Base-by-base conservation (phyloP, 129 eudicot species). In the Arctium lappa region DNA sequence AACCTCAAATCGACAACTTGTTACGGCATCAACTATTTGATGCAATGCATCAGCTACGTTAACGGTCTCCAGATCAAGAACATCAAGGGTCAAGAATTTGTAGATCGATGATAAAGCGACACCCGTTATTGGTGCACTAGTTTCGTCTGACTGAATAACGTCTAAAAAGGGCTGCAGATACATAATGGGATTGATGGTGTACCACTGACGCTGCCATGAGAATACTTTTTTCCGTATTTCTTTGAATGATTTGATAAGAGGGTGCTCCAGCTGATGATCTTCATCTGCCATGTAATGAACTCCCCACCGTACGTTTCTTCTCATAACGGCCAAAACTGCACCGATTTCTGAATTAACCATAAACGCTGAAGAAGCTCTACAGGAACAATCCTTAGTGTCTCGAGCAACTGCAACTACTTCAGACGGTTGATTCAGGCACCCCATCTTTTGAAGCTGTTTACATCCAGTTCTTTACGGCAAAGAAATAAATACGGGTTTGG, bases 221-320 rank as follows among this genome's bases (percentile, higher is more conserved):
- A 94, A 94, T 37, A 94, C 84, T 79, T 91, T 86, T 76, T 87
- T 92, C 10, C 98, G 84, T 82, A 94, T 74, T 73, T 87, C 85
- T 84, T 94, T 94, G 72, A 94, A 90, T 16, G 97, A 91, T 79
- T 87, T 94, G 15, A 94, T 91, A 72, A 92, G 92, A 40, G 93
- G 87, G 86, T 94, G 98, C 85, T 94, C 98, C 63, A 91, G 74
- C 75, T 94, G 98, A 81, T 94, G 98, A 81, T 94, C 97, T 76
- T 94, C 97, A 6, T 89, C 96, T 29, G 89, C 77, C 88, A 90
- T 91, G 87, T 91, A 92, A 73, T 91, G 94, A 86, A 91, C 92
- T 72, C 98, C 98, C 98, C 97, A 94, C 37, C 98, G 86, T 70
- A 94, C 98, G 70, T 94, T 94, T 86, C 97, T 89, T 79, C 98